Base-by-base conservation (phyloP, 352 stramenopile species). In the Blastocystis sp. region DNA sequence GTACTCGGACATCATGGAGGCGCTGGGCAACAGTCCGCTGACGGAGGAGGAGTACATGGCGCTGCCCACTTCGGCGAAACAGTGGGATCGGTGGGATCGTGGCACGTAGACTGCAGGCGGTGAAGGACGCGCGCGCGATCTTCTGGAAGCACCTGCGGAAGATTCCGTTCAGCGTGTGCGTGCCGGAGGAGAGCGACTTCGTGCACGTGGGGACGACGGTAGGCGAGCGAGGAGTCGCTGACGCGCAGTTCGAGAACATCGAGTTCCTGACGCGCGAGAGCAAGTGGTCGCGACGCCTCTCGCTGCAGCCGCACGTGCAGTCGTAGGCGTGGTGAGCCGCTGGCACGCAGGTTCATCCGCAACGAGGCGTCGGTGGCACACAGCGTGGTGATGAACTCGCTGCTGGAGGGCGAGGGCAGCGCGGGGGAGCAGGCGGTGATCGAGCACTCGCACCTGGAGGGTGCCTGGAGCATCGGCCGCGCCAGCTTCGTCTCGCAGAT, bases 1-100 rank as follows among this genome's bases (percentile, higher is more conserved):
- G 51, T 87, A 87, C 54, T 73, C 46, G 8, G 81, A 87, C 44
- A 69, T 87, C 34, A 81, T 87, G 59, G 61, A 84, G 57, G 81
- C 81, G 3, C 53, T 87, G 14, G 57, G 59, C 49, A 57, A 75
- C 42, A 57, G 38, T n/a, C 61, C 61, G 44, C 34, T 72, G 21
- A 84, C 81, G 1, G 59, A 84, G 21, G 81, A 81, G 9, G 59
- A 87, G 42, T 87, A 84, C 44, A 71, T 81, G 53, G 67, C 87
- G n/a, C 42, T 84, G 0, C 61, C 57, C n/a, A 87, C 81, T 34
- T 59, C 64, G 36, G 65, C 64, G 14, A 63, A 64, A 21, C 42
- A 86, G 49, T 78, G 29, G 16, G 42, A 7, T 0, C 38, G 6
- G 36, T 0, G 2, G 7, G 44, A 4, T 4, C 2, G 21, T 81